These are phyloP conservation scores for Saccharomyces hybrid DNA, from an alignment of 1,139 yeast genomes.

Conservation along the genomic window DNA sequence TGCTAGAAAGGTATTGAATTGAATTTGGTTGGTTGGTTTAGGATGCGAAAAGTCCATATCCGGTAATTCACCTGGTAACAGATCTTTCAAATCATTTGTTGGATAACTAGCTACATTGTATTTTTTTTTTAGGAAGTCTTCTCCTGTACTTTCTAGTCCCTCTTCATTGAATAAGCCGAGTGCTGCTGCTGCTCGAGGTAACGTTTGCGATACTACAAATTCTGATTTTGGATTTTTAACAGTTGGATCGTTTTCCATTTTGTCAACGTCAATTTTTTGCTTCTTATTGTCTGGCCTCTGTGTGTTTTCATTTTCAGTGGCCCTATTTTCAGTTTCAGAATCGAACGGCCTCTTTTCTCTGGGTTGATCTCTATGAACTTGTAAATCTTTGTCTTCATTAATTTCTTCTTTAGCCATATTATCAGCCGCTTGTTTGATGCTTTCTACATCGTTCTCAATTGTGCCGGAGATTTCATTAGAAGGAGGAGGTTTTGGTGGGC, in stretches of 20 bases:
- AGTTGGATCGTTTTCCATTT: conserved; percentile 49
- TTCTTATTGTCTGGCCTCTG: conserved; percentile 10
- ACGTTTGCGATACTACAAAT: conserved; percentile 63
- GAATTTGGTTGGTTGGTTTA: conserved; percentile 89
- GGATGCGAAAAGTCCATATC: conserved; percentile 76
- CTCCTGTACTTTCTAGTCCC: conserved; percentile 50
- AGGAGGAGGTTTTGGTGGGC: conserved; percentile 4
- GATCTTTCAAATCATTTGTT: conserved; percentile 58
- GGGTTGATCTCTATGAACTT: conserved; percentile 4
- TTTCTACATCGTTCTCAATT: neutral
- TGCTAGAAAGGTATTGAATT: conserved; percentile 78
- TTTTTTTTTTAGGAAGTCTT: conserved; percentile 64
- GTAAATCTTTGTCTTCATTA: conserved; percentile 10
- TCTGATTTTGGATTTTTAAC: conserved; percentile 72
- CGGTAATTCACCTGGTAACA: conserved; percentile 85
- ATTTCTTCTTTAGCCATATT: neutral
- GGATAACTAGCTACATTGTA: conserved; percentile 92
- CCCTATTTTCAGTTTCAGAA: neutral
- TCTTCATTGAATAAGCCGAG: conserved; percentile 61
- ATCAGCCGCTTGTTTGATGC: neutral
- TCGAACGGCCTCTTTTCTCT: neutral
- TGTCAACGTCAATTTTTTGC: conserved; percentile 18
- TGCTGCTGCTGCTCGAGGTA: conserved; percentile 60
- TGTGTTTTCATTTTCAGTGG: conserved; percentile 5
- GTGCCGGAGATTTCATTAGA: neutral